Base-by-base conservation (phyloP, 257 asterid species). In the Penstemon davidsonii region DNA sequence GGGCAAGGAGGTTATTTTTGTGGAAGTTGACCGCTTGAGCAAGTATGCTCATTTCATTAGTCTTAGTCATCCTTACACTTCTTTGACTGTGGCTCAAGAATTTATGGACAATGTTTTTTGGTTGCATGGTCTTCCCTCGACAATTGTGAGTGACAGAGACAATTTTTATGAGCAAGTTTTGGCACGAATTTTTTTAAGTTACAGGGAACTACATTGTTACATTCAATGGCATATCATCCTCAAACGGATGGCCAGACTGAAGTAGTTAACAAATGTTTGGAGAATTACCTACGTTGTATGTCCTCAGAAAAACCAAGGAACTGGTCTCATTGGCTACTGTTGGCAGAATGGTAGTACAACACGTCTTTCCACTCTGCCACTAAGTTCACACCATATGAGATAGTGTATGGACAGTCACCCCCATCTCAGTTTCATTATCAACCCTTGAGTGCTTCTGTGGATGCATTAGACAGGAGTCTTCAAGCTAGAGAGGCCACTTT, bases 241-340 rank as follows among this genome's bases (percentile, higher is more conserved):
- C 55, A 75, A 18, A 7, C 45, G 5, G 52, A 73, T 59, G 73
- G 73, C 0, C 55, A 75, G 4, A 25, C 69, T 6, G 76, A 75
- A 4, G 50, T 59, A 5, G 43, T 75, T 0, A 73, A 66, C 8
- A 67, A 66, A 6, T 64, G 65, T 6, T 3, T 74, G 4, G 77
- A 73, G 0, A 15, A 15, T 15, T 15, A 15, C 18, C 18, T 15
- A 15, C 18, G 18, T 15, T 15, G 18, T 15, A 15, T 15, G 18
- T 15, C 18, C 18, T 15, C 18, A 15, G 18, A 15, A 15, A 15
- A 15, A 15, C 18, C 18, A 15, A 15, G 18, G 18, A 15, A 15
- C 18, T 15, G 18, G 18, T 15, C 18, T 15, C 18, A 15, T 15
- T 15, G 18, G 18, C 18, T 15, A 15, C 18, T 0, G 18, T 15